phyloP scores from a whole-genome alignment of 2,329 filamentous ascomycete genomes.

The Pseudocercospora crystallina region DNA sequence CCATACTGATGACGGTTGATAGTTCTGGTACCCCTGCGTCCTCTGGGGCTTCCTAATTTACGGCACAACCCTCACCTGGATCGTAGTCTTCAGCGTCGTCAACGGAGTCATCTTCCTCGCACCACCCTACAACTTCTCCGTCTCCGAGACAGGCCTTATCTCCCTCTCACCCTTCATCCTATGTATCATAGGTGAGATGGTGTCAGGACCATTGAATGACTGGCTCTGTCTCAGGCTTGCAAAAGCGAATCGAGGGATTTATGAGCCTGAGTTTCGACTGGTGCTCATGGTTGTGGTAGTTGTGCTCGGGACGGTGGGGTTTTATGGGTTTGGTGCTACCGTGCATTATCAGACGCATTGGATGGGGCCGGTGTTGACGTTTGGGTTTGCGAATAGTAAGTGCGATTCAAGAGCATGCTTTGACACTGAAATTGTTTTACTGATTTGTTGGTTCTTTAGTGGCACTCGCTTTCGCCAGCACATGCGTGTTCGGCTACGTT shows the following conservation, averaged over 20 bases:
- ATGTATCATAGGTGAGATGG: conserved; percentile 47
- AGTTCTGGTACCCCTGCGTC: conserved; percentile 35
- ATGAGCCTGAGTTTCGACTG: conserved; percentile 34
- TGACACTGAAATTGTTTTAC: no score
- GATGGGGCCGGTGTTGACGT: conserved; percentile 50
- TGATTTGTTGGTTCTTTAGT: conserved; percentile 18
- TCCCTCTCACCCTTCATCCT: conserved; percentile 52
- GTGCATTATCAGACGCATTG: conserved; percentile 50
- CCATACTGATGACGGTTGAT: background rate
- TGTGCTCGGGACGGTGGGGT: conserved; percentile 45
- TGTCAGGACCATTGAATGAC: conserved; percentile 50
- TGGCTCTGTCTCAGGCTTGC: conserved; percentile 38
- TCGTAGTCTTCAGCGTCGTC: conserved; percentile 49
- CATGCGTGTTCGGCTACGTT: conserved; percentile 53
- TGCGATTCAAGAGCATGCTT: no score
- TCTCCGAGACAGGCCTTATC: conserved; percentile 49
- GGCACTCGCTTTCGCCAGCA: conserved; percentile 48
- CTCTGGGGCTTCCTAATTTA: conserved; percentile 44
- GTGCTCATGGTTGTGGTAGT: conserved; percentile 42
- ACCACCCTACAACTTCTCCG: conserved; percentile 47
- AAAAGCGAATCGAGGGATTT: conserved; percentile 34
- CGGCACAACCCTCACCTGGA: conserved; percentile 44
- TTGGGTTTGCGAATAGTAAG: conserved; percentile 47
- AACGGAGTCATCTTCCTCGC: conserved; percentile 43
- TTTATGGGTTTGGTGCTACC: conserved; percentile 51